Percentiles rank a stretch among this genome's conserved stretches.
phyloP scores from a whole-genome alignment of 2,329 filamentous ascomycete species.

The Aspergillus tanneri region DNA sequence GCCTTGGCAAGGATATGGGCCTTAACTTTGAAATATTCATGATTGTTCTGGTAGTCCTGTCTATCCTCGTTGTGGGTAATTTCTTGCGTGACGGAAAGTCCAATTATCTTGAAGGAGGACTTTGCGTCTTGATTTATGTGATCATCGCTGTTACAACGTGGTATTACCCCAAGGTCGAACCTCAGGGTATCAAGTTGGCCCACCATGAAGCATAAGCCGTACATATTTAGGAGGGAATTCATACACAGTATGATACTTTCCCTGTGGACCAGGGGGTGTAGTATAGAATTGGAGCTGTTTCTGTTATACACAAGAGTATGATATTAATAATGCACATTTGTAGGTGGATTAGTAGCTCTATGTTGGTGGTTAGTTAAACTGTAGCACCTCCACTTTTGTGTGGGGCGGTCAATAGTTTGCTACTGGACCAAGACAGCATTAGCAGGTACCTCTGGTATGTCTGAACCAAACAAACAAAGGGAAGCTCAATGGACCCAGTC shows the following conservation, averaged over 20 bases:
- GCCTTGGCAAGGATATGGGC: slow-evolving; percentile 67
- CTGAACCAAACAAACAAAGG: slow-evolving; percentile 16
- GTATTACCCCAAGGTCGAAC: slow-evolving; percentile 58
- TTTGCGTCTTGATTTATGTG: slow-evolving; percentile 68
- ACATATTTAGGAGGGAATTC: neutral
- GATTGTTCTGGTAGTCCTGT: slow-evolving; percentile 74
- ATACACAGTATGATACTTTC: neutral
- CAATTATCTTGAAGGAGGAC: slow-evolving; percentile 82
- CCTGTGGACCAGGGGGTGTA: too few relatives aligned
- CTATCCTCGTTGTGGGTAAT: slow-evolving; percentile 82
- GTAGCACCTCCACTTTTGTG: too few relatives aligned
- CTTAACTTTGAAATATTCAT: slow-evolving; percentile 88
- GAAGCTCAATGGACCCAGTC: slow-evolving; percentile 15
- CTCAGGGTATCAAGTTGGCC: neutral
- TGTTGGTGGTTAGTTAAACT: too few relatives aligned
- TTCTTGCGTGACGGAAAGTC: slow-evolving; percentile 85
- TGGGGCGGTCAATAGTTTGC: too few relatives aligned
- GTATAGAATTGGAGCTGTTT: too few relatives aligned
- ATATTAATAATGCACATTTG: too few relatives aligned
- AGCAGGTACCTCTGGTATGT: neutral
- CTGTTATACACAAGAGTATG: too few relatives aligned
- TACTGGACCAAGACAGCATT: too few relatives aligned
- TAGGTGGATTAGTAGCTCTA: too few relatives aligned
- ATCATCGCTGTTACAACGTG: slow-evolving; percentile 62
- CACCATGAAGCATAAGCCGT: neutral